Percentiles rank a stretch among this genome's conserved stretches.
Conservation (phyloP, 139 green algal genomes). For the Yamagishiella unicocca region DNA sequence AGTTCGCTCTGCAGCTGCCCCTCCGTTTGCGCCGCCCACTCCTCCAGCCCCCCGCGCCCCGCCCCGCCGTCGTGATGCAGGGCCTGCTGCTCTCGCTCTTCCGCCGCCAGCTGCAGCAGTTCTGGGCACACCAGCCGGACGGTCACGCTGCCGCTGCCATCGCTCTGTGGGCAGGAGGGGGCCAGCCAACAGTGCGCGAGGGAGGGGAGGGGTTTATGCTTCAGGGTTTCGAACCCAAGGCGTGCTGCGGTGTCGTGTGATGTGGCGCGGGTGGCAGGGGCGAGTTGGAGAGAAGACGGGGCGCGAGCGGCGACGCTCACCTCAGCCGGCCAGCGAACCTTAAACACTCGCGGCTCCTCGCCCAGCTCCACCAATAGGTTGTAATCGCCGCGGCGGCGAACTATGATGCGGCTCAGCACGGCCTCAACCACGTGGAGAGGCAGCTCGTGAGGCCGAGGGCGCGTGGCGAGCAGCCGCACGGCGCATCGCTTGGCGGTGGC, state of each 20-base stretch:
- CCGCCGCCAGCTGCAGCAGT: neutral
- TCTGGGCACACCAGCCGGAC: neutral
- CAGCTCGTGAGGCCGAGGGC: neutral
- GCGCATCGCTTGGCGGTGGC: neutral
- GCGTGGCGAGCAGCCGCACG: neutral
- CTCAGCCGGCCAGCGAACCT: too few species aligned
- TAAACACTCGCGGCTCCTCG: neutral
- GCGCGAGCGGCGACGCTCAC: too few species aligned
- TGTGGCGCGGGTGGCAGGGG: too few species aligned
- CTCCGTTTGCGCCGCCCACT: too few species aligned
- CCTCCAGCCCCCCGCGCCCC: too few species aligned
- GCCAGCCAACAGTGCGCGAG: too few species aligned
- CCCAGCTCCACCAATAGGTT: neutral
- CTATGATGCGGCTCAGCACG: neutral
- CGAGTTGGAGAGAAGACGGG: too few species aligned
- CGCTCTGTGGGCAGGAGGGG: neutral
- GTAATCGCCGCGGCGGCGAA: neutral
- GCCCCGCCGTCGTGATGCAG: neutral
- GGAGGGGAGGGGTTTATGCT: too few species aligned
- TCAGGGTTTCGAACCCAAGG: too few species aligned
- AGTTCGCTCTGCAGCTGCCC: too few species aligned
- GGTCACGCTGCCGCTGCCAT: neutral
- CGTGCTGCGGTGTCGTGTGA: too few species aligned
- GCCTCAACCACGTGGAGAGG: neutral
- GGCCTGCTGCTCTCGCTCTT: neutral